Evolutionary conservation across 306 rosid genomes (phyloP), one percentile per base, ranked within the genome.

Genomic region (Cercis canadensis): DNA sequence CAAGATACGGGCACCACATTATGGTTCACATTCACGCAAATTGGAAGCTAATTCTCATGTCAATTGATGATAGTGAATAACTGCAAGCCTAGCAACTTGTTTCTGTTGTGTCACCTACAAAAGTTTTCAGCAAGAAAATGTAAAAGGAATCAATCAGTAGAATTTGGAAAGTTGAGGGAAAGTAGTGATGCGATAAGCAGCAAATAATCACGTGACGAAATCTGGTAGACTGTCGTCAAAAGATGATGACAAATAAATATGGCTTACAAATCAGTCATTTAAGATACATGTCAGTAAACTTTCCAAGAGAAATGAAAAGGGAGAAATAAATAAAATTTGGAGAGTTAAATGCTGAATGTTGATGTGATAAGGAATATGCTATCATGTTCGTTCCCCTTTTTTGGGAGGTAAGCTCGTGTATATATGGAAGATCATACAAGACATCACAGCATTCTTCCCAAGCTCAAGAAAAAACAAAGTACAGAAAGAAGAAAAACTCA

Each of bases 281-380:
- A 63, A 34, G 7, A 65, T 61, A 14, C 72, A 14, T 29, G 29
- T 61, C 29, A 44, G 29, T 36, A 59, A 71, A 78, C 64, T 57
- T 65, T 86, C 74, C 62, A 58, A n/a, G 19, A 15, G 52, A 60
- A 65, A 31, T 63, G 32, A 57, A 62, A 51, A 11, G 54, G 45
- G 29, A 40, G 32, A 52, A 21, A 33, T 62, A 36, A n/a, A 45
- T 11, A 57, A 63, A 55, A 16, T 21, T 24, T 11, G 49, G 17
- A 79, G 69, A 62, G 53, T 41, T 71, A 56, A 69, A 58, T 62
- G 70, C 63, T 53, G 59, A 63, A 47, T 58, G 55, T 47, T 75
- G 74, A 70, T 78, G 41, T 72, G 75, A 72, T 66, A 51, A 81
- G 63, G 66, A 72, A 76, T 75, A 72, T 74, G 54, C 47, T 32